Conservation (phyloP, 331 rosid species). For the Pyrus hybrid region DNA sequence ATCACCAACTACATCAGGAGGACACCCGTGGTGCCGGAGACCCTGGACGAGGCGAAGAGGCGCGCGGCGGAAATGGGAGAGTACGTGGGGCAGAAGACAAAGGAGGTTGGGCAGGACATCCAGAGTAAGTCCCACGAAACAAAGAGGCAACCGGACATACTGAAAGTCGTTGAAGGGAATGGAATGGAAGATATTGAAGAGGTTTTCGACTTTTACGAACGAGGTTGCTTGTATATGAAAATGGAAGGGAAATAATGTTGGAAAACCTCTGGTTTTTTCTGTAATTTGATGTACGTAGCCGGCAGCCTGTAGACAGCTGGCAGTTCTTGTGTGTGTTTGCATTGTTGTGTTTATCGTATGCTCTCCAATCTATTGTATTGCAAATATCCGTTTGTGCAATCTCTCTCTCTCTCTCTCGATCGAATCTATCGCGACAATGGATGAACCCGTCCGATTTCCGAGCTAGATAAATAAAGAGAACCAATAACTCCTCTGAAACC, state of each 20-base stretch:
- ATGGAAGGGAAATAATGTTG: slow-evolving; percentile 17
- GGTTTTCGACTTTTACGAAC: background rate
- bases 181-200: background rate
- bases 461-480: no score
- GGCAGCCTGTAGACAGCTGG: background rate
- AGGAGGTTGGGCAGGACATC: slow-evolving; percentile 66
- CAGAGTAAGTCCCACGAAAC: slow-evolving; percentile 53
- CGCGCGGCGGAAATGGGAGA: slow-evolving; percentile 43
- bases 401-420: no score
- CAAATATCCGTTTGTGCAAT: no score
- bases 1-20: slow-evolving; percentile 25
- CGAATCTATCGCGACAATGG: no score
- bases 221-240: background rate
- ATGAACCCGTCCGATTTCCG: no score
- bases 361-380: background rate
- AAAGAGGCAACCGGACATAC: slow-evolving; percentile 28
- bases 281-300: background rate
- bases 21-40: slow-evolving; percentile 35
- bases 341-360: background rate
- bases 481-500: no score
- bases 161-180: background rate
- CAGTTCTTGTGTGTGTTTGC: background rate
- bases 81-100: slow-evolving; percentile 60
- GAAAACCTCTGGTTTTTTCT: background rate
- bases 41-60: slow-evolving; percentile 38